A percentile compares a stretch with the other conserved stretches of the same genome.
Evolutionary conservation across 352 stramenopile genomes (phyloP).

Genomic region (Globisporangium takayamanum): DNA sequence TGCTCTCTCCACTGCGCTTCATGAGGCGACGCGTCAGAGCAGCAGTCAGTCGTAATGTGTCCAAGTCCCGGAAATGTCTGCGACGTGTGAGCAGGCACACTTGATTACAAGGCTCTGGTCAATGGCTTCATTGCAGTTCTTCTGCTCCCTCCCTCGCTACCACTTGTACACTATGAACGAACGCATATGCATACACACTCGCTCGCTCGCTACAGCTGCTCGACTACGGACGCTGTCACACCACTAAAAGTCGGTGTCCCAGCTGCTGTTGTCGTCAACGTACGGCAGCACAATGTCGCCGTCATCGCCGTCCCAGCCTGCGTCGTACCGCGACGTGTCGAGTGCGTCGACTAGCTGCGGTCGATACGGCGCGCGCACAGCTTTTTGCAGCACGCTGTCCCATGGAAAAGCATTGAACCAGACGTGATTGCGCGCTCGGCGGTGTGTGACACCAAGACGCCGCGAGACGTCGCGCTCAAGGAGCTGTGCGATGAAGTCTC

Average conservation of each 20-base stretch:
- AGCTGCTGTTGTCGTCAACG: constrained; percentile 51
- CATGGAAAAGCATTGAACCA: constrained; percentile 90
- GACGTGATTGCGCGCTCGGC: constrained; percentile 81
- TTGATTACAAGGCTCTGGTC: too few species aligned
- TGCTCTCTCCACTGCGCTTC: too few species aligned
- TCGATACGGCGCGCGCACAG: constrained; percentile 85
- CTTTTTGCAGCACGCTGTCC: constrained; percentile 86
- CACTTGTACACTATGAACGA: too few species aligned
- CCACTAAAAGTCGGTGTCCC: constrained; percentile 80
- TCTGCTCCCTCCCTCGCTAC: too few species aligned
- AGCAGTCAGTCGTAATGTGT: too few species aligned
- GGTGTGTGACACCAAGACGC: constrained; percentile 83
- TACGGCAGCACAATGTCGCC: constrained; percentile 32
- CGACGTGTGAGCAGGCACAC: too few species aligned
- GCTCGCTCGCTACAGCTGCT: too few species aligned
- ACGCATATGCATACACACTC: too few species aligned
- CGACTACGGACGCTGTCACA: too few species aligned
- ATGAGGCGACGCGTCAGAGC: too few species aligned
- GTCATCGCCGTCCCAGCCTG: constrained; percentile 55
- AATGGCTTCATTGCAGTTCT: too few species aligned
- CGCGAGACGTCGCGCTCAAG: constrained; percentile 87
- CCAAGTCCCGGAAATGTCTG: too few species aligned
- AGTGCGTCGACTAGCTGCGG: constrained; percentile 84
- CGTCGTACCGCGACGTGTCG: constrained; percentile 91
- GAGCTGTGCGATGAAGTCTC: constrained; percentile 90